Conservation (phyloP, 352 stramenopile genomes). For the Phytophthora multivora region DNA sequence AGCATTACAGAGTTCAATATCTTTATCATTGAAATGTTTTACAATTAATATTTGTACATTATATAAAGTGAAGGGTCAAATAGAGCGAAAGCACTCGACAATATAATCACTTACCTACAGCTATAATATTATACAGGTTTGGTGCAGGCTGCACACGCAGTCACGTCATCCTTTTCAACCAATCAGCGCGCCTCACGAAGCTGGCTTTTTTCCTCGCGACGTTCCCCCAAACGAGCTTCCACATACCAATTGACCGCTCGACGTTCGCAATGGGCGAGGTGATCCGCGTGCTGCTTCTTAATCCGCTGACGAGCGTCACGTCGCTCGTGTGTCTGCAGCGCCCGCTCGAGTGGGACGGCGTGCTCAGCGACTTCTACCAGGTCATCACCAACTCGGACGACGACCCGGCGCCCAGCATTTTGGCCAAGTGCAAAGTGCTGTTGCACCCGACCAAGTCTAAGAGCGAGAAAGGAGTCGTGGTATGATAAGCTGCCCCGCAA, state of each 20-base stretch:
- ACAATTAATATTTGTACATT: too few species aligned
- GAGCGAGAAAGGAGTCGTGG: slow-evolving; percentile 76
- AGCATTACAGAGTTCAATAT: too few species aligned
- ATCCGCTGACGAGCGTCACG: slow-evolving; percentile 65
- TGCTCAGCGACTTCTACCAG: slow-evolving; percentile 85
- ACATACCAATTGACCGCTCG: slow-evolving; percentile 15
- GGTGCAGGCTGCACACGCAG: too few species aligned
- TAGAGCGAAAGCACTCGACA: not conserved
- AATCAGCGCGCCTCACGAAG: not conserved
- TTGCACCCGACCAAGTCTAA: slow-evolving; percentile 86
- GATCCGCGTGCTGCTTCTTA: slow-evolving; percentile 84
- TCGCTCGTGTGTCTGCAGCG: slow-evolving; percentile 83
- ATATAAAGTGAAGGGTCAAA: too few species aligned
- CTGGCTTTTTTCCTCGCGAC: slow-evolving; percentile 26
- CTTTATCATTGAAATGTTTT: too few species aligned
- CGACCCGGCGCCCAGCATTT: slow-evolving; percentile 53
- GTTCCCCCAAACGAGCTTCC: slow-evolving; percentile 12
- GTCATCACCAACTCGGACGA: slow-evolving; percentile 85
- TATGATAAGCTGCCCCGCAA: slow-evolving; percentile 40
- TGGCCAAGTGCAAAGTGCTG: slow-evolving; percentile 76
- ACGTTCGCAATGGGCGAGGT: slow-evolving; percentile 63
- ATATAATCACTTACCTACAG: not conserved
- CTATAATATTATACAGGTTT: too few species aligned
- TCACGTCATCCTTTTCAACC: not conserved
- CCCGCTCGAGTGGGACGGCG: slow-evolving; percentile 74